phyloP scores from a whole-genome alignment of 345 rosid species.

The Ricinus communis region DNA sequence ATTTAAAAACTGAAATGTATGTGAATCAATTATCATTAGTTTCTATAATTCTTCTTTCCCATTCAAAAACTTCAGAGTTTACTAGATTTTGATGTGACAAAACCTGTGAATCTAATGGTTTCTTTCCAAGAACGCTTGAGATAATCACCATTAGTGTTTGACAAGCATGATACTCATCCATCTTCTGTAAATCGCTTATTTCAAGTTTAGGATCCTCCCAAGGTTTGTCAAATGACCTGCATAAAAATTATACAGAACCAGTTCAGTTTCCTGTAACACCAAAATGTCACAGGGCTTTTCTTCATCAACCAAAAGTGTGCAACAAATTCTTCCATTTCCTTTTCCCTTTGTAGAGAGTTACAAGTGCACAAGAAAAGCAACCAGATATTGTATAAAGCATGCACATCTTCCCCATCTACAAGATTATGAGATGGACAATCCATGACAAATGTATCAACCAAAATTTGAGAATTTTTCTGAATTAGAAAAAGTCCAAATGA shows the following conservation, averaged over 20 bases:
- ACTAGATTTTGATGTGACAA: constrained; percentile 37
- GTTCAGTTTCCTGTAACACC: background rate
- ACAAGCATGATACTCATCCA: constrained; percentile 64
- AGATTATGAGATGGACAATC: no score
- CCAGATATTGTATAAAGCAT: no score
- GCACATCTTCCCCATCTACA: no score
- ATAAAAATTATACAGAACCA: background rate
- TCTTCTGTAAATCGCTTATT: constrained; percentile 39
- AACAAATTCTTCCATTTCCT: background rate
- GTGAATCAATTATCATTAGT: background rate
- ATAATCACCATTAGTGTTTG: constrained; percentile 50
- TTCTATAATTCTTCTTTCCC: constrained; percentile 54
- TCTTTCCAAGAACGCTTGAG: constrained; percentile 43
- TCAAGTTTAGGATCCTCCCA: constrained; percentile 58
- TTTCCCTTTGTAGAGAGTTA: background rate
- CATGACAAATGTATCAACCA: no score
- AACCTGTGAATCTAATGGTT: constrained; percentile 30
- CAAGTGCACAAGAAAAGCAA: no score
- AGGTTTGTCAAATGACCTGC: constrained; percentile 72
- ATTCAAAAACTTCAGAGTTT: constrained; percentile 41
- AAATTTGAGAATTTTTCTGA: no score
- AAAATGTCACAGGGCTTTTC: background rate
- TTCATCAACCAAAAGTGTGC: background rate
- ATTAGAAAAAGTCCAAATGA: no score
- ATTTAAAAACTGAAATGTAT: background rate